Evolutionary conservation across 768 basidiomycete genomes (phyloP).

Genomic region (Serendipita sp.): DNA sequence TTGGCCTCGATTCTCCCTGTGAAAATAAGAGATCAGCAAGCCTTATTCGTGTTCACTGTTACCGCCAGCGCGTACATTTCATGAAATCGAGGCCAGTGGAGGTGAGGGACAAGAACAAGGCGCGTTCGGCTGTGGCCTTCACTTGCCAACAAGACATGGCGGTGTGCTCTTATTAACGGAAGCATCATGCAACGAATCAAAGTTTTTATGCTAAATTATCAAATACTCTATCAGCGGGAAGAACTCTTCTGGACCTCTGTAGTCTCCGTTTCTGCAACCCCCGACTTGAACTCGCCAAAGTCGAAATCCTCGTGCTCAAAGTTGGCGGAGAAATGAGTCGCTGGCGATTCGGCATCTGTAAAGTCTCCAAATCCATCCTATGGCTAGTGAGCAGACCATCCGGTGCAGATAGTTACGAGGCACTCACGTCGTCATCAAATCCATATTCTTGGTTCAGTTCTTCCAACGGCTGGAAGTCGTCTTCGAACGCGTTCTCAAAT

Average conservation of each 20-base stretch:
- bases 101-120: neutral
- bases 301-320: slow-evolving; percentile 3
- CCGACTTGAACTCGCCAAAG: slow-evolving; percentile 4
- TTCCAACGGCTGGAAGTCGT: neutral
- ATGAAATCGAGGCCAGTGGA: neutral
- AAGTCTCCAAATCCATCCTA: neutral
- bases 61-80: neutral
- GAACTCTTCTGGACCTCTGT: no score
- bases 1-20: neutral
- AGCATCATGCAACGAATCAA: no score
- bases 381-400: neutral
- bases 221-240: no score
- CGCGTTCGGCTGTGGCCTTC: neutral
- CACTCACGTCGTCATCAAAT: neutral
- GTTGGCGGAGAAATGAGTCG: neutral
- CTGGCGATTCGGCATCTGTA: neutral
- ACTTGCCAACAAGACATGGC: no score
- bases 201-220: no score
- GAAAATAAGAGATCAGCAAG: neutral
- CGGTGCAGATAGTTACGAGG: neutral
- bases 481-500: neutral
- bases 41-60: neutral
- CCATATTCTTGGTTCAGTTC: neutral
- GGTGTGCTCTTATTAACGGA: no score
- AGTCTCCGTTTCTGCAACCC: neutral